Percentiles rank a stretch among this genome's conserved stretches.
Evolutionary conservation across 495 filamentous ascomycete species (phyloP).

Genomic region (Hyaloscypha finlandica): DNA sequence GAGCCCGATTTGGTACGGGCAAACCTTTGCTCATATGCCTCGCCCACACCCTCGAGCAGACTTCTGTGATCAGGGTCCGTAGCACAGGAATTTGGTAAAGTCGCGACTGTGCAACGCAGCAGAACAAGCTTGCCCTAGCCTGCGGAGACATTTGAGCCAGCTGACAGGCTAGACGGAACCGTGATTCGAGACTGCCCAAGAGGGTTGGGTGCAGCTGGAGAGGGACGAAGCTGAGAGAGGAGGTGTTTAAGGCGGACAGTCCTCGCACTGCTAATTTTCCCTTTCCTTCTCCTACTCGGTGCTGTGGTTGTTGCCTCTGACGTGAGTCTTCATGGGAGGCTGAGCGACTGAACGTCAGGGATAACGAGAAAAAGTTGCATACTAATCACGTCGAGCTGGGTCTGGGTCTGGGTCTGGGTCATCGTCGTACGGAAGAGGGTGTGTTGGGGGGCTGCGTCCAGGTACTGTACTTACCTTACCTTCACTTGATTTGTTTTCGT

Average conservation of each 20-base stretch:
- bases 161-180: neutral
- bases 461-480: neutral
- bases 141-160: neutral
- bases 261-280: neutral
- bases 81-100: neutral
- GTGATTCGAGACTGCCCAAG: constrained; percentile 9
- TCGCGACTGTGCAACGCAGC: constrained; percentile 12
- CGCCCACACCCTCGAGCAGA: neutral
- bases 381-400: neutral
- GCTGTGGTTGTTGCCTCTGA: neutral
- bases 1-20: neutral
- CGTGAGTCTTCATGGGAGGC: constrained; percentile 1
- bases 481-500: neutral
- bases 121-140: neutral
- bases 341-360: neutral
- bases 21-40: neutral
- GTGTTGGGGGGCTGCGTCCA: neutral
- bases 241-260: neutral
- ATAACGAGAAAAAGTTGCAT: neutral
- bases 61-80: neutral
- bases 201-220: neutral
- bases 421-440: neutral
- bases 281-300: neutral
- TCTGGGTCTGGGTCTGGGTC: neutral
- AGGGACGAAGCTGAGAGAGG: neutral